phyloP scores from a whole-genome alignment of 2,329 filamentous ascomycete species.

The Teratosphaeria gauchensis region DNA sequence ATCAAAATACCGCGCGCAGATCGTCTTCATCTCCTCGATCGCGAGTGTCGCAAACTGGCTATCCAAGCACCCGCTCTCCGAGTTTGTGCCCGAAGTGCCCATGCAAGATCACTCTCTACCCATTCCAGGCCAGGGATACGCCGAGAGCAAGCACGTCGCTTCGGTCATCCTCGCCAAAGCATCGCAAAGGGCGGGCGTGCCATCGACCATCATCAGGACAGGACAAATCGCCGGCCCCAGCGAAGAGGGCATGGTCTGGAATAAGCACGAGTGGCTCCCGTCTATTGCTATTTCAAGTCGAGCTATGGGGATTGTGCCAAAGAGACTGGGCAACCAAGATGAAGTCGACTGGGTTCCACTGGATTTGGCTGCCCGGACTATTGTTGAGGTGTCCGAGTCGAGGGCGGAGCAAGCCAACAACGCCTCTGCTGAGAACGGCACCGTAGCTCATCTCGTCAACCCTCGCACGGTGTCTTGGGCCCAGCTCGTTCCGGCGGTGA shows the following conservation, averaged over 20 bases:
- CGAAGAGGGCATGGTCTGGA: conserved; percentile 26
- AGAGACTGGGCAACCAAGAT: conserved; percentile 25
- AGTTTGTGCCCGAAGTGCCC: conserved; percentile 23
- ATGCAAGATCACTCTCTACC: conserved; percentile 18
- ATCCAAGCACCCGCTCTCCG: conserved; percentile 3
- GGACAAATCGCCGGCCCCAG: conserved; percentile 20
- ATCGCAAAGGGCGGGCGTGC: conserved; percentile 14
- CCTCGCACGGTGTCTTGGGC: conserved; percentile 13
- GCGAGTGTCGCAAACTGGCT: conserved; percentile 24
- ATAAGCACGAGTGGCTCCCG: conserved; percentile 33
- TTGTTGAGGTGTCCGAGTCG: conserved; percentile 17
- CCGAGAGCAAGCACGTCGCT: conserved; percentile 29
- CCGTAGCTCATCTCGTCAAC: conserved; percentile 20
- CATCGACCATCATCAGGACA: conserved; percentile 13
- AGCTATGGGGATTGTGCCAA: conserved; percentile 29
- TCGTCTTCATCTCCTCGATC: conserved; percentile 32
- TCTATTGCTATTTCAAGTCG: conserved; percentile 31
- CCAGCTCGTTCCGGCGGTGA: conserved; percentile 12
- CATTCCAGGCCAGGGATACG: conserved; percentile 26
- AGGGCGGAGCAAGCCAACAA: background rate
- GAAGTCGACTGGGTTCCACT: conserved; percentile 37
- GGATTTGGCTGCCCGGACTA: conserved; percentile 29
- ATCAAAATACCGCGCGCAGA: conserved; percentile 17
- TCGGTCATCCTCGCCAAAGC: conserved; percentile 23
- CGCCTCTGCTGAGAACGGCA: background rate